A percentile compares a stretch with the other conserved stretches of the same genome.
Conservation (phyloP, 2,329 filamentous ascomycete genomes). For the Aureobasidium vineae region DNA sequence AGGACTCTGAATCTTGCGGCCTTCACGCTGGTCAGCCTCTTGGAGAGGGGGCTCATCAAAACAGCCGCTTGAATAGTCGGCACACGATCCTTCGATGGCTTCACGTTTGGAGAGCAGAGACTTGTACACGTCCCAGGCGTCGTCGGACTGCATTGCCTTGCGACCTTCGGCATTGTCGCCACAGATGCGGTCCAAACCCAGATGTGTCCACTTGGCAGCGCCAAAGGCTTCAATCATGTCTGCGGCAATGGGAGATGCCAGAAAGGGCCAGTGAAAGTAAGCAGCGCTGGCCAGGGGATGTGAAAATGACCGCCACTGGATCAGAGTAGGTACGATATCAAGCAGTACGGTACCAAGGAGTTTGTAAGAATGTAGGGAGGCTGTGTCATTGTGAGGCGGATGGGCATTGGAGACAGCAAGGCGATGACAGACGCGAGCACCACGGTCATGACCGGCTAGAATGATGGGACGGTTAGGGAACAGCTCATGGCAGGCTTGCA, state of each 20-base stretch:
- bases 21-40: conserved; percentile 46
- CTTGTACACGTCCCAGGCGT: conserved; percentile 47
- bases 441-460: conserved; percentile 52
- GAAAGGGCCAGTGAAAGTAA: conserved; percentile 54
- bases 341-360: conserved; percentile 46
- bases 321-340: conserved; percentile 52
- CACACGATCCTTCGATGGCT: conserved; percentile 46
- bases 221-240: conserved; percentile 47
- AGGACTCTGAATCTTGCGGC: conserved; percentile 46
- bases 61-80: conserved; percentile 51
- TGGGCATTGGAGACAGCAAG: conserved; percentile 46
- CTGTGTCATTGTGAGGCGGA: conserved; percentile 21
- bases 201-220: conserved; percentile 42
- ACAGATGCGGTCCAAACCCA: conserved; percentile 37
- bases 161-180: conserved; percentile 36
- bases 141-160: conserved; percentile 36
- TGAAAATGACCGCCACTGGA: conserved; percentile 47
- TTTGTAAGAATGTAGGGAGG: conserved; percentile 33
- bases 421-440: conserved; percentile 51
- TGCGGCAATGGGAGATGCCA: conserved; percentile 49
- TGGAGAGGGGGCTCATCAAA: conserved; percentile 46
- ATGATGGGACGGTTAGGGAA: conserved; percentile 43
- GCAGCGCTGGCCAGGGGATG: conserved; percentile 40
- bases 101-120: conserved; percentile 45
- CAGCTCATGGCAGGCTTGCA: conserved; percentile 41